Conservation (phyloP, 495 filamentous ascomycete genomes). For the Penicillium herquei region DNA sequence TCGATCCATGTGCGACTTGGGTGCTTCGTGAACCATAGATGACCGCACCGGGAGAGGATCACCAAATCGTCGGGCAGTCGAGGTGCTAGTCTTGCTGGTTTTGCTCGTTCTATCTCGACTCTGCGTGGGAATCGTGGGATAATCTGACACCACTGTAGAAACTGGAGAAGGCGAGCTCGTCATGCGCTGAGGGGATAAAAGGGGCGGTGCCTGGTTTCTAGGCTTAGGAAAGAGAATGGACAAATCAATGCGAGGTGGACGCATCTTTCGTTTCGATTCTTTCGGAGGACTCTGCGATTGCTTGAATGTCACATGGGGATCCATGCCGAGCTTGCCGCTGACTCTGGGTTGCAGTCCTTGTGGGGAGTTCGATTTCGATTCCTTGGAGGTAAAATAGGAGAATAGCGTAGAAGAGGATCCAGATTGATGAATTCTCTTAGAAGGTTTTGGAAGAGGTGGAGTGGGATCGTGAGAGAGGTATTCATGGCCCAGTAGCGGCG, state of each 20-base stretch:
- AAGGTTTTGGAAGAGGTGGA: constrained; percentile 25
- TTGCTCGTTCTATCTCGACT: constrained; percentile 8
- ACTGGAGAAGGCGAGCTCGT: constrained; percentile 45
- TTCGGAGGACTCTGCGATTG: constrained; percentile 25
- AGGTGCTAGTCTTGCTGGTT: background rate
- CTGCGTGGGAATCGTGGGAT: constrained; percentile 14
- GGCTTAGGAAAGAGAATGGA: constrained; percentile 50
- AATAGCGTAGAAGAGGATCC: constrained; percentile 38
- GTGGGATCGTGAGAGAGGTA: constrained; percentile 28
- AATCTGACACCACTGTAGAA: constrained; percentile 33
- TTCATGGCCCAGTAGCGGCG: constrained; percentile 40
- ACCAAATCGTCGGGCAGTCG: constrained; percentile 15
- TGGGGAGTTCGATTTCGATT: constrained; percentile 15
- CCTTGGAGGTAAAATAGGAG: constrained; percentile 38
- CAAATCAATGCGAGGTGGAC: constrained; percentile 43
- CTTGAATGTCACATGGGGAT: constrained; percentile 26
- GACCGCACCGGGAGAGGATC: constrained; percentile 27
- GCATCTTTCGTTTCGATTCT: constrained; percentile 42
- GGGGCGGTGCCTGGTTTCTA: constrained; percentile 26
- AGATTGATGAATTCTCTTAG: constrained; percentile 35
- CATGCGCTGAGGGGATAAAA: constrained; percentile 47
- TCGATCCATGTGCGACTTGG: constrained; percentile 13
- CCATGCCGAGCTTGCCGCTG: constrained; percentile 21
- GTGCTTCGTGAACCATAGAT: constrained; percentile 7
- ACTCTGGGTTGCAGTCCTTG: constrained; percentile 23